A percentile compares a stretch with the other conserved stretches of the same genome.
Conservation (phyloP, 148 eudicot genomes). For the Agrostemma githago region DNA sequence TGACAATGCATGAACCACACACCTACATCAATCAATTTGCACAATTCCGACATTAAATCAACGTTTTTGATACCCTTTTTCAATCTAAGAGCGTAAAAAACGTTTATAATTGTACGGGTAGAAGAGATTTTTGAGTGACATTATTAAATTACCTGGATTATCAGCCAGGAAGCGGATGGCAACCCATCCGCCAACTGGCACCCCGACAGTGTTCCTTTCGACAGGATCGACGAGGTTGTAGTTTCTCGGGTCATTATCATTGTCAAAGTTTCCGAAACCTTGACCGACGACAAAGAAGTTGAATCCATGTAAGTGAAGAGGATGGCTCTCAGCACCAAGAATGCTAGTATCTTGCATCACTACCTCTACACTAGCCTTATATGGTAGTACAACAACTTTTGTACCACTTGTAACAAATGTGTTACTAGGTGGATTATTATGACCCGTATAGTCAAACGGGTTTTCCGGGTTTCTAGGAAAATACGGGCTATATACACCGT, state of each 20-base stretch:
- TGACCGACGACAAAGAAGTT: constrained; percentile 17
- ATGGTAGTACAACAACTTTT: neutral
- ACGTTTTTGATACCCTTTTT: neutral
- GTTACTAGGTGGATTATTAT: constrained; percentile 6
- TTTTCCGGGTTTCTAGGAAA: neutral
- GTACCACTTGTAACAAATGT: constrained; percentile 8
- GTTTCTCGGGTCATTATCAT: neutral
- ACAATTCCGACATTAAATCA: neutral
- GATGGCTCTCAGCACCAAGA: constrained; percentile 15
- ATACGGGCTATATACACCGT: neutral
- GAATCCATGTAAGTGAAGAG: constrained; percentile 14
- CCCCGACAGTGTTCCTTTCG: constrained; percentile 16
- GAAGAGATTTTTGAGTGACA: no score
- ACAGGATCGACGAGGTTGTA: constrained; percentile 16
- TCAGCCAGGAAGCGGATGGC: constrained; percentile 16
- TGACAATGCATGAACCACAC: constrained; percentile 16
- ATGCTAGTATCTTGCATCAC: constrained; percentile 20
- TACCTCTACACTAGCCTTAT: constrained; percentile 7
- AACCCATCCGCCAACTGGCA: constrained; percentile 19
- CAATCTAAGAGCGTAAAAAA: neutral
- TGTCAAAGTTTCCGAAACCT: constrained; percentile 14
- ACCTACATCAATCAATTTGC: neutral
- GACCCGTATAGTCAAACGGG: constrained; percentile 12
- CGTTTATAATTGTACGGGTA: no score
- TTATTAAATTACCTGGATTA: constrained; percentile 13